phyloP scores from a whole-genome alignment of 2,329 filamentous ascomycete species.

The Trichoderma arundinaceum region DNA sequence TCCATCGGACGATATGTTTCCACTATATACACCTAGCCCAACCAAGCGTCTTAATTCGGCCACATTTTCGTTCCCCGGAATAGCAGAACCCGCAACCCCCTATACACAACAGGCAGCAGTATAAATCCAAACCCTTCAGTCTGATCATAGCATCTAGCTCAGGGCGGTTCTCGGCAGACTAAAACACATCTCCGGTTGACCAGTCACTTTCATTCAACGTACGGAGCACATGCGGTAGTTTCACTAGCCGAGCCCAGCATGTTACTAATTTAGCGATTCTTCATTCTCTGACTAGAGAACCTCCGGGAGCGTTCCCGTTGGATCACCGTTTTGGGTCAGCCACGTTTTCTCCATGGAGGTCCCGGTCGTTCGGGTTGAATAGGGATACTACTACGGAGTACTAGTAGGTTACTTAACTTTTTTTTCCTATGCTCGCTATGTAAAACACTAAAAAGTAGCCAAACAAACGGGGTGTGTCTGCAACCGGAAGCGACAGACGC shows the following conservation, averaged over 20 bases:
- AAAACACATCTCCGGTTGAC: background rate
- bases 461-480: conserved; percentile 1
- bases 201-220: background rate
- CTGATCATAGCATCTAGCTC: background rate
- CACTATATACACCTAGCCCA: conserved; percentile 5
- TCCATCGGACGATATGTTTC: background rate
- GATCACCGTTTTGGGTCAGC: conserved; percentile 9
- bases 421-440: no score
- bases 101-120: conserved; percentile 19
- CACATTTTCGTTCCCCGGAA: conserved; percentile 16
- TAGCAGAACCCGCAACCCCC: conserved; percentile 6
- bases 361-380: conserved; percentile 16
- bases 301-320: conserved; percentile 26
- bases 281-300: conserved; percentile 1
- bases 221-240: background rate
- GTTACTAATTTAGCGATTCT: background rate
- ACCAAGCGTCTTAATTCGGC: conserved; percentile 16
- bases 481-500: background rate
- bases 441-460: conserved; percentile 12
- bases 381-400: conserved; percentile 6
- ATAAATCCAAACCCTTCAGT: conserved; percentile 3
- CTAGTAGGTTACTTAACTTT: background rate
- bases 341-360: conserved; percentile 19
- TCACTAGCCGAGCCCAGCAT: background rate
- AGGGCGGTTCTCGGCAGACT: conserved; percentile 4